Evolutionary conservation across 1,284 basidiomycete species (phyloP), one percentile per base, ranked within the genome.

Genomic region (Puccinia triticina): DNA sequence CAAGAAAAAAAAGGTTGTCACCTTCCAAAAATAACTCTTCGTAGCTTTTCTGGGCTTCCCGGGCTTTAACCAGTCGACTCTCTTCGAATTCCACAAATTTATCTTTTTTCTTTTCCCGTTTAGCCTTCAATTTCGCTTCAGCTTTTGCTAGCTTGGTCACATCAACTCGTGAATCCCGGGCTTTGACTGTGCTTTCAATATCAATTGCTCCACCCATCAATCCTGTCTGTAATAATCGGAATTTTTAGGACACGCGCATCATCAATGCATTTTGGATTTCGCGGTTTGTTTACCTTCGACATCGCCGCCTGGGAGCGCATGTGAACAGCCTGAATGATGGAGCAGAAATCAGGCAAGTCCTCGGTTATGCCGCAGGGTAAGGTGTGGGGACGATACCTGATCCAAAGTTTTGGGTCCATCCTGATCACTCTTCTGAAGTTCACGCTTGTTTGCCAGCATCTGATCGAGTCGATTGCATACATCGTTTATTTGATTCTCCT

Each of bases 111-210:
- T 99, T 99, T 88, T 98, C 95, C 84, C 98, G 95, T 88, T 99
- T 99, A 59, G 95, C 95, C 91, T 92, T 92, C 83, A 99, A 92
- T 88, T 99, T 99, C 3, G 95, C 94, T 88, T 99, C 97, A 85
- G 97, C 95, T 88, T 98, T 98, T 87, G 98, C 97, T 23, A 99
- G 91, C 86, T 98, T 98, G 88, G 94, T 96, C 84, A 99, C 91
- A 89, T 99, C 97, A 82, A 99, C 97, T 71, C 94, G 92, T 69
- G 95, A 96, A 46, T 94, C 94, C 88, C 94, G 94, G 84, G 83
- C 85, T 82, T 86, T 86, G 73, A 85, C 85, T 84, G 95, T 94
- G 76, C 93, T 94, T 88, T 97, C 95, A 82, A 98, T 89, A 86
- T 97, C 95, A 75, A 99, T 94, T 67, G 93, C 92, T 84, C 95